Evolutionary conservation across 345 rosid species (phyloP).

Genomic region (Bruguiera gymnorhiza): DNA sequence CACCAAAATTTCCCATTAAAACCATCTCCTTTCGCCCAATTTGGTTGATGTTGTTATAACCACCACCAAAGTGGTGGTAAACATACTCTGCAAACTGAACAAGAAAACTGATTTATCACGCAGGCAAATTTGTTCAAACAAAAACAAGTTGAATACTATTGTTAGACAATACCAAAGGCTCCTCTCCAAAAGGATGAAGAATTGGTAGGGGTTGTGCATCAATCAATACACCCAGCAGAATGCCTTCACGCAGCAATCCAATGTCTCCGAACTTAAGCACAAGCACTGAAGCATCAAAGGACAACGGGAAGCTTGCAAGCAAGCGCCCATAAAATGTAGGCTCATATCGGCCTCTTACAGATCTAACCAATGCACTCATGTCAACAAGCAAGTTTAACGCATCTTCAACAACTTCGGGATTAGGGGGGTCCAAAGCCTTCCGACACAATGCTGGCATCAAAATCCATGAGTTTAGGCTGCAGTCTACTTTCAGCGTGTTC

Average conservation of each 20-base stretch:
- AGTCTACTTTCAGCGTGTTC: neutral
- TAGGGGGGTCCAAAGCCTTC: conserved; percentile 91
- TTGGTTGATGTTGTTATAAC: conserved; percentile 32
- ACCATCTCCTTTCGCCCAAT: conserved; percentile 58
- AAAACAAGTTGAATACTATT: conserved; percentile 13
- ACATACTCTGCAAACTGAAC: conserved; percentile 62
- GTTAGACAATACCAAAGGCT: conserved; percentile 52
- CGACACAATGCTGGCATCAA: conserved; percentile 61
- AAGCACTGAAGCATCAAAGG: conserved; percentile 77
- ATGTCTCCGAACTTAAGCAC: conserved; percentile 76
- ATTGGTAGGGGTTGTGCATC: conserved; percentile 81
- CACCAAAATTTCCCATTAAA: conserved; percentile 67
- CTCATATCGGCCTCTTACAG: conserved; percentile 63
- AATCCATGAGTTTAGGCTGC: conserved; percentile 21
- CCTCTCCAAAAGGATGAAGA: conserved; percentile 76
- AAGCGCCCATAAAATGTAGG: conserved; percentile 88
- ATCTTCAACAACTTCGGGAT: conserved; percentile 62
- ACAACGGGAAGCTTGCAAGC: conserved; percentile 77
- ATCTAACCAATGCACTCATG: conserved; percentile 50
- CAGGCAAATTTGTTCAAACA: conserved; percentile 13
- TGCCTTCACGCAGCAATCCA: conserved; percentile 85
- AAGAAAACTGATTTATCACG: conserved; percentile 17
- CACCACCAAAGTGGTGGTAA: conserved; percentile 47
- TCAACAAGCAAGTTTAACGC: conserved; percentile 65
- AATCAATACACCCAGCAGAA: conserved; percentile 78